Base-by-base conservation (phyloP, 2,329 filamentous ascomycete species). In the Lachnellula willkommii region DNA sequence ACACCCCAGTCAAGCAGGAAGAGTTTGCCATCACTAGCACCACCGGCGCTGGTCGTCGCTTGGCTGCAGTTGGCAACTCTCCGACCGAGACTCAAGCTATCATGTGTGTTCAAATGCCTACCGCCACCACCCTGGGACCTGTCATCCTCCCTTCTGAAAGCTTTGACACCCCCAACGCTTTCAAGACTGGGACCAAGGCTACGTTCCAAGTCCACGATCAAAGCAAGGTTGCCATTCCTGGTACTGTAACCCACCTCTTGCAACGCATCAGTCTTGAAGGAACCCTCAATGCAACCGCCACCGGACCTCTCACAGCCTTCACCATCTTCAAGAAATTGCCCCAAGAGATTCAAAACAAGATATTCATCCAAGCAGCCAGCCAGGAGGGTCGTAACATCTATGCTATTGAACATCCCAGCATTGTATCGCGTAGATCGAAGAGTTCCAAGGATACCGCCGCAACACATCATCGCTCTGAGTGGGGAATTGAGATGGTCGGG, bases 271-370 rank as follows among this genome's bases (percentile, higher is more conserved):
- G 15, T 42, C 9, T 4, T 17, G 39, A 12, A n/a, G 39, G 39
- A 7, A 17, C 3, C 3, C 5, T n/a, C 17, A 24, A 14, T 24
- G 5, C n/a, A 12, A 5, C n/a, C 20, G 15, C 20, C 7, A 20
- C n/a, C 6, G 42, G n/a, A 17, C 42, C 20, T 8, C n/a, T 45
- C 20, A 15, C 42, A 9, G 7, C 20, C 42, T 28, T 15, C 32
- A 20, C 14, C 54, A 12, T 53, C 4, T 62, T 58, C 46, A 12
- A 40, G 26, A 46, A 47, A 7, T 47, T 62, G 7, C 58, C 60
- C 8, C 15, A 22, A n/a, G 58, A 62, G 50, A 1, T 62, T 4
- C 35, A 53, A 2, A 22, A 40, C 32, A 47, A 55, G 28, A 57
- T 62, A 26, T 58, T 50, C 26, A 28, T 47, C 15, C 9, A 39